Percentiles rank a stretch among this genome's conserved stretches.
Evolutionary conservation across 306 rosid genomes (phyloP).

Genomic region (Inga laurina): DNA sequence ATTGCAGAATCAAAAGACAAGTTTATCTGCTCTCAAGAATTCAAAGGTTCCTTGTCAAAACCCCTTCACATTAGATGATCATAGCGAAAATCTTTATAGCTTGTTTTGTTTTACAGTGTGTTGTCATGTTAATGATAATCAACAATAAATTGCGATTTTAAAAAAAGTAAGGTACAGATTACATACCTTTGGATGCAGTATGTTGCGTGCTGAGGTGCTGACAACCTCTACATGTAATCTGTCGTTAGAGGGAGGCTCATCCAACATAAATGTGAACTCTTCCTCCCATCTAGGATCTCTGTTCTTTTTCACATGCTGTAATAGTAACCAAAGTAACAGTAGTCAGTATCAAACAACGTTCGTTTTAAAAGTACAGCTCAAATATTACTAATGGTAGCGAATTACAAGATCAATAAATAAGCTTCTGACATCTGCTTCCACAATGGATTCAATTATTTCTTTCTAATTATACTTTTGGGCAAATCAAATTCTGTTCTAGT

Average conservation of each 20-base stretch:
- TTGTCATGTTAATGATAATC: not conserved
- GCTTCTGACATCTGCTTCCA: not conserved
- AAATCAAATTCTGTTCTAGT: not conserved
- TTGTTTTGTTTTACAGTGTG: not conserved
- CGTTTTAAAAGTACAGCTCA: not conserved
- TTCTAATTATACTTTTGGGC: not conserved
- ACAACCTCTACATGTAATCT: conserved; percentile 78
- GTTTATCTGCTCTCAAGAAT: not conserved
- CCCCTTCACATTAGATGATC: not conserved
- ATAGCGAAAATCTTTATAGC: not conserved
- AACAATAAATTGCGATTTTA: not conserved
- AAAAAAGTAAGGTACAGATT: not conserved
- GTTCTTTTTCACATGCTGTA: conserved; percentile 68
- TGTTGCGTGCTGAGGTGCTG: conserved; percentile 75
- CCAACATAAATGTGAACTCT: conserved; percentile 67
- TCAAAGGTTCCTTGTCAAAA: not conserved
- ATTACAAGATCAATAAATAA: not conserved
- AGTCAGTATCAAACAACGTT: not conserved
- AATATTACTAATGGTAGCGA: not conserved
- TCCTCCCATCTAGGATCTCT: conserved; percentile 97
- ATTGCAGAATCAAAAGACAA: not conserved
- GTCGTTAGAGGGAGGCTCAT: conserved; percentile 76
- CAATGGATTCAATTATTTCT: not conserved
- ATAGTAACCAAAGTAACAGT: not conserved
- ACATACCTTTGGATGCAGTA: conserved; percentile 75